phyloP scores from a whole-genome alignment of 495 filamentous ascomycete species.

The Xylaria sp. region DNA sequence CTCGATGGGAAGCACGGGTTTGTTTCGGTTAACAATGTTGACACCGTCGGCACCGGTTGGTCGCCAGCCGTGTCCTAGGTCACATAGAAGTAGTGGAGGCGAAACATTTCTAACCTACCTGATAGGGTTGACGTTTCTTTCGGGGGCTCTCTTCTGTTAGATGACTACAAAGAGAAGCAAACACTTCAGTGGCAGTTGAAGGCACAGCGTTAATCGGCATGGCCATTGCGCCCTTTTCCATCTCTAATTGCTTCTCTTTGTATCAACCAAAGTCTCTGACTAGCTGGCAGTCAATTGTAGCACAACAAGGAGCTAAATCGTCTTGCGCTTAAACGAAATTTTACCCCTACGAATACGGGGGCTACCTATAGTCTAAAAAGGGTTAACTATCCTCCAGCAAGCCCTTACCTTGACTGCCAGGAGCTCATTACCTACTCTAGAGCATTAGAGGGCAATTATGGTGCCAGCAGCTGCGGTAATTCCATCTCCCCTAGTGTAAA shows the following conservation, averaged over 20 bases:
- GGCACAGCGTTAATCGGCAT: slow-evolving; percentile 17
- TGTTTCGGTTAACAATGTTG: too few relatives aligned
- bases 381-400: too few relatives aligned
- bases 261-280: background rate
- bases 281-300: background rate
- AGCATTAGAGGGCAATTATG: too few relatives aligned
- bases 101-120: background rate
- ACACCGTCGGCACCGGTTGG: background rate
- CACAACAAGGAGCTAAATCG: background rate
- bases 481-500: too few relatives aligned
- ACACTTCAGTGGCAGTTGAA: too few relatives aligned
- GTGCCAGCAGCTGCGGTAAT: too few relatives aligned
- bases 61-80: background rate
- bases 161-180: background rate
- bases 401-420: background rate
- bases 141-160: background rate
- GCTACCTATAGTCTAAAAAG: background rate
- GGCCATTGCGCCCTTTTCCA: background rate
- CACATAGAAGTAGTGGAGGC: background rate
- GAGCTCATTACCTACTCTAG: background rate
- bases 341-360: background rate
- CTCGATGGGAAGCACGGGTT: background rate
- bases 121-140: background rate
- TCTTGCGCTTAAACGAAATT: background rate
- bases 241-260: background rate